phyloP scores from a whole-genome alignment of 495 filamentous ascomycete species.

The Lasiosphaeris hirsuta region DNA sequence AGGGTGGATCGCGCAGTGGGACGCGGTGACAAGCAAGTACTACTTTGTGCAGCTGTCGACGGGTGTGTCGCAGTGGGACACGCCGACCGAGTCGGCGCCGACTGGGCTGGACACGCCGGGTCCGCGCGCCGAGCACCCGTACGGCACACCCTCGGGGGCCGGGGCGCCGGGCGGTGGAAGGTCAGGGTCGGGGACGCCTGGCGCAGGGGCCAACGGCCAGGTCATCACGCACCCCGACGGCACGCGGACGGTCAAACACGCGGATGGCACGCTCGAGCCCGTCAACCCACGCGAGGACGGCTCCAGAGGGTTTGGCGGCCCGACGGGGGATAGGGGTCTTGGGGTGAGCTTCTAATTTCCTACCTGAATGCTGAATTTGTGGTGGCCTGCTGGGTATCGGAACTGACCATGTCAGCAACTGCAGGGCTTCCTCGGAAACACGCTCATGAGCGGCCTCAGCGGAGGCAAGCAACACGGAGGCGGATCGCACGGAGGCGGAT shows the following conservation, averaged over 20 bases:
- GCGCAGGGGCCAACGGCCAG: conserved; percentile 30
- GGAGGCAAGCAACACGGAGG: conserved; percentile 18
- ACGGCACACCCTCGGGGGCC: conserved; percentile 37
- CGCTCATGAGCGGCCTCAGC: conserved; percentile 21
- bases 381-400: not conserved
- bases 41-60: conserved; percentile 78
- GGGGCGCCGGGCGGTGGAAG: not conserved
- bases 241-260: conserved; percentile 44
- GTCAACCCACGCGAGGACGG: conserved; percentile 36
- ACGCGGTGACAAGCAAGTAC: conserved; percentile 66
- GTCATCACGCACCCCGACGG: conserved; percentile 54
- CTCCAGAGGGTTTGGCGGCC: conserved; percentile 34
- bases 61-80: conserved; percentile 73
- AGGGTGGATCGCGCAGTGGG: conserved; percentile 87
- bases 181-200: conserved; percentile 1
- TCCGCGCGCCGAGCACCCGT: conserved; percentile 46
- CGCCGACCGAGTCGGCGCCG: conserved; percentile 63
- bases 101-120: conserved; percentile 46
- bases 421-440: conserved; percentile 29
- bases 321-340: conserved; percentile 41
- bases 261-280: conserved; percentile 51
- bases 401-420: not conserved
- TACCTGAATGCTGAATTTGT: not conserved
- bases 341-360: conserved; percentile 34
- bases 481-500: conserved; percentile 14